Evolutionary conservation across 2,329 filamentous ascomycete genomes (phyloP).

Genomic region (Raffaelea albimanens): DNA sequence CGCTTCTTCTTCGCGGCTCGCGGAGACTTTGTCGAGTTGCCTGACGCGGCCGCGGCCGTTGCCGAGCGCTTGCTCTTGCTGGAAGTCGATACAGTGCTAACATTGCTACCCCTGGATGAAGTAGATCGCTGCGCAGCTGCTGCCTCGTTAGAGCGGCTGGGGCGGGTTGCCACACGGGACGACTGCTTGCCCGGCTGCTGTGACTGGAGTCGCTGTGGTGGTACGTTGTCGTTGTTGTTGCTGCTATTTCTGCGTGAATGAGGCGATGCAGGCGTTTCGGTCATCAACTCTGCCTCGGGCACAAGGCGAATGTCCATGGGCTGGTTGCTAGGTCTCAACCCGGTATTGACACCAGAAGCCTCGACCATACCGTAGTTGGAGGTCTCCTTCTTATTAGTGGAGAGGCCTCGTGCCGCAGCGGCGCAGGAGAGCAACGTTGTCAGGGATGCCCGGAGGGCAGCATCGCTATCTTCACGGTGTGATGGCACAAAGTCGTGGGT

Average conservation of each 20-base stretch:
- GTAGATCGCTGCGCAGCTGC: conserved; percentile 4
- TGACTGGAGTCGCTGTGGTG: conserved; percentile 3
- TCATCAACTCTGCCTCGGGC: conserved; percentile 50
- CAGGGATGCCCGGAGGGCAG: conserved; percentile 82
- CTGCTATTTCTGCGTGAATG: conserved; percentile 4
- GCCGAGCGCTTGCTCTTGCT: conserved; percentile 42
- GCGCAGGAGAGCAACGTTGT: conserved; percentile 93
- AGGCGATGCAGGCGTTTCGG: conserved; percentile 15
- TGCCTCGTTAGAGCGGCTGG: not conserved
- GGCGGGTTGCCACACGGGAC: not conserved
- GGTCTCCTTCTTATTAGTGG: conserved; percentile 50
- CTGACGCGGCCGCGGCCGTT: conserved; percentile 19
- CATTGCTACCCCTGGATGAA: conserved; percentile 12
- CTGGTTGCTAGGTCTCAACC: conserved; percentile 37
- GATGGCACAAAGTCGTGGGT: conserved; percentile 60
- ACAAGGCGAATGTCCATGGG: conserved; percentile 51
- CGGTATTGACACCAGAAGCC: conserved; percentile 22
- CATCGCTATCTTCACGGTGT: conserved; percentile 83
- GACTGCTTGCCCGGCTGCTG: not conserved
- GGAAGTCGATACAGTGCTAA: conserved; percentile 9
- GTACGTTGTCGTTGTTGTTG: conserved; percentile 12
- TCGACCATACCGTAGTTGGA: conserved; percentile 20
- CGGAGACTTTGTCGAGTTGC: conserved; percentile 23
- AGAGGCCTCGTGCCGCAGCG: conserved; percentile 73
- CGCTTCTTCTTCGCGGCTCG: conserved; percentile 53